A percentile compares a stretch with the other conserved stretches of the same genome.
phyloP scores from a whole-genome alignment of 805 yeast genomes.

The Scheffersomyces lignosus region DNA sequence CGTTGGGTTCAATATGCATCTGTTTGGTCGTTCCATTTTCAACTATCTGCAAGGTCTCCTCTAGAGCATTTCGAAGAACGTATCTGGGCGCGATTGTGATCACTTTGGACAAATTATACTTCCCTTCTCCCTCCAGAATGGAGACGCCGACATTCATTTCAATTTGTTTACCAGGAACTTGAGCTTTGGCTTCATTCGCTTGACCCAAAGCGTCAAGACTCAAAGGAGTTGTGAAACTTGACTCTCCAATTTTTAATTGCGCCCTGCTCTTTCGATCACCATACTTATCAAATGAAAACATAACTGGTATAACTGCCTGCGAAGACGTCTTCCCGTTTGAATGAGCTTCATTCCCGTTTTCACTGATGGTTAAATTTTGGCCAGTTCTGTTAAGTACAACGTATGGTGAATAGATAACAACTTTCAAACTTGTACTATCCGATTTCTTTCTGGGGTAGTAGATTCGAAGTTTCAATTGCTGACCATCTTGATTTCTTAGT shows the following conservation, averaged over 20 bases:
- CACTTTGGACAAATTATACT: slow-evolving; percentile 72
- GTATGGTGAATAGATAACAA: slow-evolving; percentile 82
- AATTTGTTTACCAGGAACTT: slow-evolving; percentile 46
- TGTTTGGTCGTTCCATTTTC: slow-evolving; percentile 66
- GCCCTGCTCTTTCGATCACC: slow-evolving; percentile 67
- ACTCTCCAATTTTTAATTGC: slow-evolving; percentile 60
- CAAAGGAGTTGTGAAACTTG: slow-evolving; percentile 69
- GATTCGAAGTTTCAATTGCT: slow-evolving; percentile 59
- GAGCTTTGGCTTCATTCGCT: slow-evolving; percentile 51
- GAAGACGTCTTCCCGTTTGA: slow-evolving; percentile 43
- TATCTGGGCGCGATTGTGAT: slow-evolving; percentile 83
- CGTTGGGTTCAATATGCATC: slow-evolving; percentile 46
- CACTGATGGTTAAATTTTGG: slow-evolving; percentile 56
- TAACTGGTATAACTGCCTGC: slow-evolving; percentile 49
- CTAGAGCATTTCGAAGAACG: slow-evolving; percentile 63
- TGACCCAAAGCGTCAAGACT: slow-evolving; percentile 93
- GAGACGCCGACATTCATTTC: slow-evolving; percentile 78
- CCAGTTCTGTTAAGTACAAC: slow-evolving; percentile 81
- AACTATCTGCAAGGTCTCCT: slow-evolving; percentile 55
- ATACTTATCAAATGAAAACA: slow-evolving; percentile 79
- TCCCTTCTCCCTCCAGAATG: slow-evolving; percentile 82
- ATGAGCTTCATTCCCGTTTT: slow-evolving; percentile 55
- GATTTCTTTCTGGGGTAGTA: slow-evolving; percentile 57
- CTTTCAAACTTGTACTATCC: slow-evolving; percentile 59
- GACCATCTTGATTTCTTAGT: slow-evolving; percentile 64